phyloP scores from a whole-genome alignment of 768 basidiomycete species.

The Lactifluus echinatus region DNA sequence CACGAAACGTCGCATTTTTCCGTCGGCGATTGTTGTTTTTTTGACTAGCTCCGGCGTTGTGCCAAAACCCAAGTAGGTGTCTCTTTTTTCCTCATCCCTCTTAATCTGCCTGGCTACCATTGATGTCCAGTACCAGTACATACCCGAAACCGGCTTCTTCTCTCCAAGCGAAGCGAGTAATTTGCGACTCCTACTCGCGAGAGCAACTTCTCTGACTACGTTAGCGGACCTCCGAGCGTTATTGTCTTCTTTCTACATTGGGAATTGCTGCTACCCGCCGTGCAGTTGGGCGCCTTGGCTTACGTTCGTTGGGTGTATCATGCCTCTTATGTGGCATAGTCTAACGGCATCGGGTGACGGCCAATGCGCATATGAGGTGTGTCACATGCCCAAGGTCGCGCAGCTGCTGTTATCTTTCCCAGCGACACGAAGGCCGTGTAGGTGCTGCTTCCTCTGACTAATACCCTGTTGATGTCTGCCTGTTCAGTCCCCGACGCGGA shows the following conservation, averaged over 20 bases:
- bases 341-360: conserved; percentile 7
- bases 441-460: conserved; percentile 10
- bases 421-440: conserved; percentile 3
- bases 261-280: neutral
- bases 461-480: neutral
- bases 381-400: conserved; percentile 2
- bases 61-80: neutral
- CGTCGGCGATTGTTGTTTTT: neutral
- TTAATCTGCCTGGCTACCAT: neutral
- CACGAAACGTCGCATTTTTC: neutral
- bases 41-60: neutral
- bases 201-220: conserved; percentile 1
- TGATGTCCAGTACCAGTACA: neutral
- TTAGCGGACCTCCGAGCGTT: neutral
- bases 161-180: neutral
- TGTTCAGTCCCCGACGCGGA: neutral
- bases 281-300: conserved; percentile 12
- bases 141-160: neutral
- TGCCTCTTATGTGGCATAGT: neutral
- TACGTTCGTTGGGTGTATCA: conserved; percentile 5
- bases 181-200: neutral
- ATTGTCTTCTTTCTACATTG: conserved; percentile 13
- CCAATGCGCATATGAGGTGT: conserved; percentile 6
- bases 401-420: neutral
- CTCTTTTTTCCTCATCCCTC: neutral